Evolutionary conservation across 2,329 filamentous ascomycete genomes (phyloP).

Genomic region (Xylaria sp.): DNA sequence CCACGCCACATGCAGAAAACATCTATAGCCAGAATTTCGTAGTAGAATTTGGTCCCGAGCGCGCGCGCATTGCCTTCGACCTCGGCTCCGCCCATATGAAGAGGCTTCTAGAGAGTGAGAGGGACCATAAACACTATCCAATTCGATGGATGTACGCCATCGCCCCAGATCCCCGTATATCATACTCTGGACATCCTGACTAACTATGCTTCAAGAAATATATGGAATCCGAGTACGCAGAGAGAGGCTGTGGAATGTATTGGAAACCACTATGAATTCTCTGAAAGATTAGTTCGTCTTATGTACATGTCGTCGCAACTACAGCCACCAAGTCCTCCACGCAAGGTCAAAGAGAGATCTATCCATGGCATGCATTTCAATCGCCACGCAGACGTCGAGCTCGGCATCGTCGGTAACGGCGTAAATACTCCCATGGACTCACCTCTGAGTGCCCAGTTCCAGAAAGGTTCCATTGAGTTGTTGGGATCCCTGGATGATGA

Average conservation of each 20-base stretch:
- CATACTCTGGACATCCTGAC: background rate
- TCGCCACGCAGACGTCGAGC: constrained; percentile 39
- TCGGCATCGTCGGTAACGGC: constrained; percentile 31
- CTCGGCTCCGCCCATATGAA: constrained; percentile 57
- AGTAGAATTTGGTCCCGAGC: constrained; percentile 69
- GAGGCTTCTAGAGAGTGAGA: constrained; percentile 49
- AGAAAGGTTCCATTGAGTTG: constrained; percentile 23
- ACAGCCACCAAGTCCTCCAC: constrained; percentile 17
- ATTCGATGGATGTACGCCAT: constrained; percentile 77
- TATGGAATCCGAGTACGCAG: constrained; percentile 75
- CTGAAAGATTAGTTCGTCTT: constrained; percentile 70
- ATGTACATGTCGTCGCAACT: constrained; percentile 54
- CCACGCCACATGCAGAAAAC: constrained; percentile 54
- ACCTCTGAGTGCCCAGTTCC: constrained; percentile 18
- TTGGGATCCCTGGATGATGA: constrained; percentile 32
- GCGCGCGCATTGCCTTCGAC: constrained; percentile 66
- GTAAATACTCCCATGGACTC: constrained; percentile 20
- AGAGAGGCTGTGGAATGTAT: constrained; percentile 63
- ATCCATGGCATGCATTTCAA: constrained; percentile 30
- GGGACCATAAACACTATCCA: constrained; percentile 54
- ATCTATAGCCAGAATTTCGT: constrained; percentile 66
- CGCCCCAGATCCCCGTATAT: background rate
- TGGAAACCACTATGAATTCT: constrained; percentile 73
- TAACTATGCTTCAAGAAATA: constrained; percentile 60
- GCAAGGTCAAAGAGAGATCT: constrained; percentile 33